Base-by-base conservation (phyloP, 2,329 filamentous ascomycete species). In the Pezicula radicicola region DNA sequence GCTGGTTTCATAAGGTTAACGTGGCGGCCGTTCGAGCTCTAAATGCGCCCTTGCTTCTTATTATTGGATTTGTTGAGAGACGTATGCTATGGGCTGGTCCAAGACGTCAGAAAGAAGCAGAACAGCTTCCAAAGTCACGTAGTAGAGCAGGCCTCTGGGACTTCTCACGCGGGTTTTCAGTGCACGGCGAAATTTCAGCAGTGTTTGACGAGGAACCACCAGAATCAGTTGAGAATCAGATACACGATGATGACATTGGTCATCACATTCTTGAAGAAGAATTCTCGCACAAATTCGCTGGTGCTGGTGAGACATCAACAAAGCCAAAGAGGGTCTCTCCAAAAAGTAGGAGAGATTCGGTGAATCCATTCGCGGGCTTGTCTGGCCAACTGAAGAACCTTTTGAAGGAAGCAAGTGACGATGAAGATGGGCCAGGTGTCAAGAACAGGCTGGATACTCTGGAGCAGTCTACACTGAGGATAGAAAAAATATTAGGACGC, bases 1-100 rank as follows among this genome's bases (percentile, higher is more conserved):
- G 90, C 42, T 93, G 89, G 89, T 94, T 94, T 66, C 90, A 95
- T 74, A 94, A 93, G 70, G 88, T 93, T 63, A 91, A 95, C 65
- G 89, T 95, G 52, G 82, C 84, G 52, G 81, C 82, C 9, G 86
- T 94, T 19, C 84, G 89, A 36, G 72, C 84, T 8, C 78, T 92
- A 62, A 94, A 94, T 67, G 76, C 88, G 2, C 90, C 90, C 0
- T 73, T 92, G 5, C 75, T 95, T 2, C 76, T 93, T 4, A 61
- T 87, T 54, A 88, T 95, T 54, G 83, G 85, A 16, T 70, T 85
- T 18, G 79, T 85, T 55, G 90, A 95, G 68, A 83, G 90, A 47
- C 79, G 80, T 6, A 74, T 83, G 9, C 77, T 92, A 15, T 90
- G 88, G 87, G 68, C 57, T 12, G 54, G 52, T 6, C 42, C 52